phyloP scores from a whole-genome alignment of 257 asterid genomes.

The Paulownia fortunei region DNA sequence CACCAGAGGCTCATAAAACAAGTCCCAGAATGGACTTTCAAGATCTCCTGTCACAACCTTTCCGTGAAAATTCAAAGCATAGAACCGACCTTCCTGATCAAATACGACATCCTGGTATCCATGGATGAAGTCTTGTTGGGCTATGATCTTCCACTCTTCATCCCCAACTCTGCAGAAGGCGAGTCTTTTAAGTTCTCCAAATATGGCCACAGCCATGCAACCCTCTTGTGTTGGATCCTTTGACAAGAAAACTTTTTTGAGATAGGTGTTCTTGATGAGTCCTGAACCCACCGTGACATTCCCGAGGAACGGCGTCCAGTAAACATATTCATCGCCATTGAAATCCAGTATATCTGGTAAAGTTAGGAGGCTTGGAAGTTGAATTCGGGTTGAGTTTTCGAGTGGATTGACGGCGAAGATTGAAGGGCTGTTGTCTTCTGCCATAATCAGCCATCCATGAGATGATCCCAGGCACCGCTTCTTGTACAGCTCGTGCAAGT shows the following conservation, averaged over 20 bases:
- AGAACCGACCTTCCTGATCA: background rate
- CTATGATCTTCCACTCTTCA: background rate
- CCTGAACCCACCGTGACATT: background rate
- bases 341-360: background rate
- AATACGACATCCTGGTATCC: background rate
- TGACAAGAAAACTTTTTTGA: background rate
- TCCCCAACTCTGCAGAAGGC: conserved; percentile 21
- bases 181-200: background rate
- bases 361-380: background rate
- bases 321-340: background rate
- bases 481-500: background rate
- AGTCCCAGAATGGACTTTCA: background rate
- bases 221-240: background rate
- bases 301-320: background rate
- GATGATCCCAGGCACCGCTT: conserved; percentile 8
- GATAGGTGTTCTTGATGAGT: background rate
- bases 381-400: background rate
- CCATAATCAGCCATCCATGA: conserved; percentile 12
- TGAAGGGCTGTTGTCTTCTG: background rate
- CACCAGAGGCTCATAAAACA: background rate
- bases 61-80: background rate
- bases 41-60: background rate
- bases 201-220: conserved; percentile 8
- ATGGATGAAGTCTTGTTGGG: background rate
- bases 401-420: conserved; percentile 3